Base-by-base conservation (phyloP, 73 alveolate genomes). In the Symbiodinium pilosum region DNA sequence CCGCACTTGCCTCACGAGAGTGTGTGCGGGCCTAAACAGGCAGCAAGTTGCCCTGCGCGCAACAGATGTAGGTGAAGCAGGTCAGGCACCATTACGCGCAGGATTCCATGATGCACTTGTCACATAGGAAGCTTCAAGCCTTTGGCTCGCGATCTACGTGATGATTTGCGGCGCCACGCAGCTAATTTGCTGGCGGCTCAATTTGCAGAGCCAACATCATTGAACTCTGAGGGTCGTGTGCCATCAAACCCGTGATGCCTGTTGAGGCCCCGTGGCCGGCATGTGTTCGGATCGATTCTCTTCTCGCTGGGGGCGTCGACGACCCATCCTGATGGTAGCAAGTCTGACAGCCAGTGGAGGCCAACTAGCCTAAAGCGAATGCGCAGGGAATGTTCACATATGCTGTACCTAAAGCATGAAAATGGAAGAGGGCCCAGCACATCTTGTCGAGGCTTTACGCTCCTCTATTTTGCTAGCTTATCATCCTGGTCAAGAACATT, bases 131-230 rank as follows among this genome's bases (percentile, higher is more conserved):
- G 95, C 73, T n/a, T 54, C 95, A 30, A 89, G 95, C 73, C 95
- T 89, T 7, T 89, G 95, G 95, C 87, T 89, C 12, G 95, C 95
- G 16, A 52, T 43, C 71, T 89, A 89, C 21, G 95, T 89, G 87
- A 89, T 89, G 95, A 89, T 89, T 28, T 89, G 95, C 73, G 95
- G 95, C 28, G 95, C 73, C 34, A 89, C 95, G 38, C 95, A 89
- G 11, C 44, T 89, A 7, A 68, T 89, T 41, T 89, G 95, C 28
- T 21, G 73, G 73, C 30, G 43, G 95, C 71, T 84, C 0, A 38
- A 47, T 47, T 14, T 47, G 59, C 59, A 47, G 59, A 47, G 59
- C 21, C 59, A 9, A 14, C 59, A 6, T 47, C 59, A 9, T 47
- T 6, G 59, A 47, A 47, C 59, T 14, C 59, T 47, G n/a, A n/a